phyloP scores from a whole-genome alignment of 2,329 filamentous ascomycete genomes.

The Colletotrichum phormii region DNA sequence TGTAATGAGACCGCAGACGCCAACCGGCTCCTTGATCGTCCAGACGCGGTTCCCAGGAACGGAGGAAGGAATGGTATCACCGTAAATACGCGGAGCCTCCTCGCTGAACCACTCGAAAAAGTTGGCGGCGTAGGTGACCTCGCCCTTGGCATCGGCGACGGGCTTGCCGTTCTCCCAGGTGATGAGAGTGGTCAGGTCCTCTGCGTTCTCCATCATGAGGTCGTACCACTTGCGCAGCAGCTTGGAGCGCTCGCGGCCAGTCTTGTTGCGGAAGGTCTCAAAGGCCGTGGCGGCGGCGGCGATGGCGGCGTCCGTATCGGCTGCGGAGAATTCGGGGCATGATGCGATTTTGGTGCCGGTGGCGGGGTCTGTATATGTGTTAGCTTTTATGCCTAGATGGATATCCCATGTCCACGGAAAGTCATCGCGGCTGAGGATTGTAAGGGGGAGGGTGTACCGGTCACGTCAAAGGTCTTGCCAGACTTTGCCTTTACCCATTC shows the following conservation, averaged over 20 bases:
- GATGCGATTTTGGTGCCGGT: slow-evolving; percentile 84
- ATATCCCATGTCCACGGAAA: too few species aligned
- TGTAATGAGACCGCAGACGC: slow-evolving; percentile 85
- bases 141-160: slow-evolving; percentile 77
- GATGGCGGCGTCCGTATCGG: slow-evolving; percentile 86
- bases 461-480: slow-evolving; percentile 91
- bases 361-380: slow-evolving; percentile 74
- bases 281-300: slow-evolving; percentile 83
- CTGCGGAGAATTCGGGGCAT: slow-evolving; percentile 83
- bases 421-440: background rate
- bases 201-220: slow-evolving; percentile 80
- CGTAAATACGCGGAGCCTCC: slow-evolving; percentile 79
- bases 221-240: slow-evolving; percentile 86
- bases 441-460: slow-evolving; percentile 58
- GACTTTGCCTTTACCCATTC: slow-evolving; percentile 89
- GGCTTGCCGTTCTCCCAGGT: slow-evolving; percentile 95
- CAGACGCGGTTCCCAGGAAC: slow-evolving; percentile 79
- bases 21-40: slow-evolving; percentile 85
- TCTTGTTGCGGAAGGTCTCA: slow-evolving; percentile 75
- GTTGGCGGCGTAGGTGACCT: slow-evolving; percentile 78
- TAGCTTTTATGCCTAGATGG: background rate
- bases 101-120: slow-evolving; percentile 88
- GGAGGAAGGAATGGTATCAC: slow-evolving; percentile 78
- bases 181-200: slow-evolving; percentile 85
- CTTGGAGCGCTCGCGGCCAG: slow-evolving; percentile 79